Base-by-base conservation (phyloP, 495 filamentous ascomycete genomes). In the Lepidopterella palustris region DNA sequence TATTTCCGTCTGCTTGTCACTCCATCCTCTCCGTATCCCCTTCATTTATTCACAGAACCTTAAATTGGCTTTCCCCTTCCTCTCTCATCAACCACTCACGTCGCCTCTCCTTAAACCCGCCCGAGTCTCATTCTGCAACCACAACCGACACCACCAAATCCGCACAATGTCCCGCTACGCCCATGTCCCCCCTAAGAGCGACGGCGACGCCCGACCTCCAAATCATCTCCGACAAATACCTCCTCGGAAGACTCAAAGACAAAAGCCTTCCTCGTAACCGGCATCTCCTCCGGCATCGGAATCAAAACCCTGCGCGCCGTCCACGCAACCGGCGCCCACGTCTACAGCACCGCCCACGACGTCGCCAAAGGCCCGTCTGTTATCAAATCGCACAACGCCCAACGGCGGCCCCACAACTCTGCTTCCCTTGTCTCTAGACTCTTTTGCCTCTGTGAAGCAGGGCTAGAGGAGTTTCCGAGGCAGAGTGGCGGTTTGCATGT, bases 211-310 rank as follows among this genome's bases (percentile, higher is more conserved):
- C 20, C 72, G 76, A 73, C 24, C 42, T 74, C 21, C 68, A 77
- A 49, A 72, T 80, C 49, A 53, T 80, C 54, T 47, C 73, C 39
- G 77, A 81, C 65, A 71, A 77, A 57, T 61, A 66, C 26, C 59
- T 75, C 5, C 45, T 66, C 35, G 71, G 72, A 50, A 70, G 68
- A 35, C 67, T 77, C 31, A 50, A 48, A 5, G 72, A 72, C n/a
- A 87, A 87, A n/a, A 68, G 80, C 78, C 13, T 75, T 88, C 58
- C 77, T 89, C 45, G 77, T 90, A n/a, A 89, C 87, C 5, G 87
- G 88, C 15, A 78, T 82, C 13, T 85, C 82, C 58, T 79, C 82
- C 10, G 79, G 79, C 9, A 73, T 82, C 5, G 79, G 79, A 0
- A 60, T 77, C 29, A 73, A 80, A 58, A 82, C 80, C 3, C 76